A percentile compares a stretch with the other conserved stretches of the same genome.
Conservation (phyloP, 78 protist species). For the Paulinella micropora region DNA sequence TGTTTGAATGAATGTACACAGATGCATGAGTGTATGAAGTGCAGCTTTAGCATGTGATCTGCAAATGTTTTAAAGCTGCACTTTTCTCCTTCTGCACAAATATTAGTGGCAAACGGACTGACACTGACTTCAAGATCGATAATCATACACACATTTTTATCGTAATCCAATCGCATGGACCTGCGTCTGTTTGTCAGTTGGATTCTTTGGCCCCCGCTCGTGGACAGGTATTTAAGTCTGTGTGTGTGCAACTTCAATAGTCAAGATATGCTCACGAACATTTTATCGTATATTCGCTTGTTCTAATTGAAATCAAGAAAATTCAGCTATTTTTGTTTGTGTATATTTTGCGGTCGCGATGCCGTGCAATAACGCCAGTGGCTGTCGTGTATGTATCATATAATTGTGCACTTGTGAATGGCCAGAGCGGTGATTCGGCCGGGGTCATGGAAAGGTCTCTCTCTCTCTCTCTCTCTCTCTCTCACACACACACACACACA, state of each 20-base stretch:
- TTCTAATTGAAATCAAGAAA: too few relatives aligned
- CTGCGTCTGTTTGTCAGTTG: too few relatives aligned
- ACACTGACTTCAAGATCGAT: neutral
- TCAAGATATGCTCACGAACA: neutral
- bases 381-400: neutral
- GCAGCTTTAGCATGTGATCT: neutral
- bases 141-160: constrained; percentile 46
- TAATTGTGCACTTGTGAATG: neutral
- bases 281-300: neutral
- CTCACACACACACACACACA: too few relatives aligned
- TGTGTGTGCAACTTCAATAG: neutral
- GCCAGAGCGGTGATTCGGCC: neutral
- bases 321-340: neutral
- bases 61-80: neutral
- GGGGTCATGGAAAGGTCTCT: too few relatives aligned
- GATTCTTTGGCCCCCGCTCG: constrained; percentile 17
- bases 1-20: too few relatives aligned
- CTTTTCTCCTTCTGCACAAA: neutral
- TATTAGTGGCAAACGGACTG: neutral
- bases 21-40: too few relatives aligned
- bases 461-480: neutral
- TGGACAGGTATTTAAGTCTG: constrained; percentile 5
- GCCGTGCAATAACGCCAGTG: neutral
- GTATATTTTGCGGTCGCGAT: neutral
- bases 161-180: neutral